A percentile compares a stretch with the other conserved stretches of the same genome.
Evolutionary conservation across 495 filamentous ascomycete genomes (phyloP).

Genomic region (Aspergillus wentii): DNA sequence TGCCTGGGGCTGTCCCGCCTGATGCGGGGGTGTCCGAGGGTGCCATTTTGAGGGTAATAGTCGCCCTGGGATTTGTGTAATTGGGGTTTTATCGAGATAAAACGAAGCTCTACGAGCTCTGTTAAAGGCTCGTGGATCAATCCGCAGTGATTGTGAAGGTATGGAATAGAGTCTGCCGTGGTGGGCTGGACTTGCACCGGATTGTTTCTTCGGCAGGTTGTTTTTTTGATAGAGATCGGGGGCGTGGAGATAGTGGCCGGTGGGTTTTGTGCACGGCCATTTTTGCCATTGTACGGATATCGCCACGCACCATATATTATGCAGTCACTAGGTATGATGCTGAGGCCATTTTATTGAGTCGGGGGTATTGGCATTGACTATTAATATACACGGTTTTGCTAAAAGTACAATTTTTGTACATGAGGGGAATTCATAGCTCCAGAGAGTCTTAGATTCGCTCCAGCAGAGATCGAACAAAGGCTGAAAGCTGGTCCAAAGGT

Average conservation of each 20-base stretch:
- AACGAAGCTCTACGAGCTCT: no score
- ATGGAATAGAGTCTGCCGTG: not conserved
- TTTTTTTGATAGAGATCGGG: not conserved
- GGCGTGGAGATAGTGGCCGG: not conserved
- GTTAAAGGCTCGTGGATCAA: no score
- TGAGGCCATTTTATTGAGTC: no score
- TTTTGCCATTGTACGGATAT: not conserved
- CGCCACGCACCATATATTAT: not conserved
- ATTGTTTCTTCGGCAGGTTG: no score
- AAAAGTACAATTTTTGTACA: no score
- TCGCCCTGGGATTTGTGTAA: no score
- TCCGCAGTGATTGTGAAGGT: no score
- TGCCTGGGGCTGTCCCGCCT: conserved; percentile 26
- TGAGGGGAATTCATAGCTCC: no score
- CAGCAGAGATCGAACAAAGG: conserved; percentile 37
- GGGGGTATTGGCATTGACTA: no score
- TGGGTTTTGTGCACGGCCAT: not conserved
- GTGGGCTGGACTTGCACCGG: not conserved
- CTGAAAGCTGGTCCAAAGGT: conserved; percentile 26
- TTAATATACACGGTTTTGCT: no score
- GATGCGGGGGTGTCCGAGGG: conserved; percentile 18
- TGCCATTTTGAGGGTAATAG: conserved; percentile 16
- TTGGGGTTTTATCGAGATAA: no score
- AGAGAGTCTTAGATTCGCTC: conserved; percentile 38
- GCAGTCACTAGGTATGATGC: not conserved